Conservation (phyloP, 345 rosid genomes). For the Lenwebbia sp. region DNA sequence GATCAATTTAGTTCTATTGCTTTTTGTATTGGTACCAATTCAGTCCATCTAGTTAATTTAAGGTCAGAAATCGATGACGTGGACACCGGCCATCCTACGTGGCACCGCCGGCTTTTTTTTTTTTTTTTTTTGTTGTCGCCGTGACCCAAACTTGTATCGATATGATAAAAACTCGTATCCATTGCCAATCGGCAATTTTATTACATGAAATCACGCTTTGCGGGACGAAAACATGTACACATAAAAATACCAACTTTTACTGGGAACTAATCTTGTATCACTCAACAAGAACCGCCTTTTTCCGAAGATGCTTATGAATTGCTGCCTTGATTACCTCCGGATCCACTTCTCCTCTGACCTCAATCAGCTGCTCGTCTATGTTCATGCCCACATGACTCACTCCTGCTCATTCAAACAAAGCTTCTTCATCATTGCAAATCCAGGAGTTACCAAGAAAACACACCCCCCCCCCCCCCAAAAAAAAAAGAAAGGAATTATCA, state of each 20-base stretch:
- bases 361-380: not conserved
- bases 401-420: not conserved
- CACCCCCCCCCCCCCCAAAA: not conserved
- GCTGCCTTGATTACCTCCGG: not conserved
- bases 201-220: not conserved
- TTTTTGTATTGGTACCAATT: too few species aligned
- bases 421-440: not conserved
- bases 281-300: not conserved
- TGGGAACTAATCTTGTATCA: not conserved
- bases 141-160: not conserved
- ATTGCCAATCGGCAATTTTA: not conserved
- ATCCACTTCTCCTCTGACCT: not conserved
- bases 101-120: not conserved
- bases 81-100: too few species aligned
- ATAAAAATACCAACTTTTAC: too few species aligned
- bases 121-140: accelerated
- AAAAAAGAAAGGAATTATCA: not conserved
- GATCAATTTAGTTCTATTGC: too few species aligned
- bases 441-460: not conserved
- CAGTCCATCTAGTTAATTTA: too few species aligned
- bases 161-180: not conserved
- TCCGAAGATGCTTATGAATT: not conserved
- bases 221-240: not conserved
- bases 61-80: too few species aligned
- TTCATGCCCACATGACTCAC: not conserved